phyloP scores from a whole-genome alignment of 306 rosid genomes.

The Purshia tridentata region DNA sequence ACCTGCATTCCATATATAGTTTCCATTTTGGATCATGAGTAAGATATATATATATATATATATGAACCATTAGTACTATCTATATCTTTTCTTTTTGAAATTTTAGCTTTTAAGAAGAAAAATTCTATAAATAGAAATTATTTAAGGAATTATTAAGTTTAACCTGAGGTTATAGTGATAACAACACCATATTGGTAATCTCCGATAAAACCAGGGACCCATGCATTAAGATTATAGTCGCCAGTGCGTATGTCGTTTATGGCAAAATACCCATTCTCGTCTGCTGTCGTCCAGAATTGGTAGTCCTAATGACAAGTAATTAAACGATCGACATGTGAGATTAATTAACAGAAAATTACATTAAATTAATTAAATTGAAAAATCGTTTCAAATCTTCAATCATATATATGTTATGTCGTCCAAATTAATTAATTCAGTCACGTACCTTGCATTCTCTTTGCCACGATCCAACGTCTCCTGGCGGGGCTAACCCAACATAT shows the following conservation, averaged over 20 bases:
- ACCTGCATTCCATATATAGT: constrained; percentile 37
- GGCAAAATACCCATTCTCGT: constrained; percentile 64
- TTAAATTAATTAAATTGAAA: no score
- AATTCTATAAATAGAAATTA: neutral
- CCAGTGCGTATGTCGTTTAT: constrained; percentile 46
- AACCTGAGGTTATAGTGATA: constrained; percentile 62
- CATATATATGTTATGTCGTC: neutral
- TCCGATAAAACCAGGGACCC: constrained; percentile 91
- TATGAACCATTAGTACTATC: no score
- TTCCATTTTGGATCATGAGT: neutral
- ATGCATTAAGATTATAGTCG: constrained; percentile 66
- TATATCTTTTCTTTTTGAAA: neutral
- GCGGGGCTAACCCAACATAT: constrained; percentile 52
- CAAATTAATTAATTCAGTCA: constrained; percentile 6
- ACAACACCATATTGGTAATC: constrained; percentile 58
- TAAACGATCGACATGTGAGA: neutral
- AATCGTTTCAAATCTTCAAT: no score
- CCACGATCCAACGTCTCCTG: constrained; percentile 54
- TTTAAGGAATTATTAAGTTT: neutral
- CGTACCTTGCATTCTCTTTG: constrained; percentile 90
- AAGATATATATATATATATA: neutral
- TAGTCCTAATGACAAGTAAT: constrained; percentile 51
- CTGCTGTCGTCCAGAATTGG: constrained; percentile 82
- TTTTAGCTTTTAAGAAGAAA: neutral
- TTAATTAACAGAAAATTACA: neutral